Conservation (phyloP, 2,329 filamentous ascomycete genomes). For the Annulohypoxylon truncatum region DNA sequence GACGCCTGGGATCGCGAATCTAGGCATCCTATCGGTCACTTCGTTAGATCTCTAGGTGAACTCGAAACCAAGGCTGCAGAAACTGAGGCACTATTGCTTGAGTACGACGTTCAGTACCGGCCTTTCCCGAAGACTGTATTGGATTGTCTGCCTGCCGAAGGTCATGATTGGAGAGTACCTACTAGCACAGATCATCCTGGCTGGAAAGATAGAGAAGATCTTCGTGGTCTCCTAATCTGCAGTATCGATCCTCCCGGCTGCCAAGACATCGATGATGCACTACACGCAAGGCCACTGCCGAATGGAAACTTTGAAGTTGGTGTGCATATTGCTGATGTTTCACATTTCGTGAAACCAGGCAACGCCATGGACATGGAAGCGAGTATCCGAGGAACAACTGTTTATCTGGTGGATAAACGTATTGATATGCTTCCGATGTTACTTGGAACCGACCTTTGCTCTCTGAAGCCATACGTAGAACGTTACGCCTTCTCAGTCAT, state of each 20-base stretch:
- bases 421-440: constrained; percentile 99
- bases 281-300: constrained; percentile 84
- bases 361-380: constrained; percentile 98
- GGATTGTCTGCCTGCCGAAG: constrained; percentile 90
- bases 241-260: constrained; percentile 97
- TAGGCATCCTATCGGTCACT: constrained; percentile 91
- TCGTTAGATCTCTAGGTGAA: constrained; percentile 91
- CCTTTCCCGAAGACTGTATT: constrained; percentile 96
- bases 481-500: constrained; percentile 86
- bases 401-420: constrained; percentile 98
- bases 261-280: constrained; percentile 97
- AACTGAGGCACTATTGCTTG: constrained; percentile 91
- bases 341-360: constrained; percentile 96
- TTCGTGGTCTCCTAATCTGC: constrained; percentile 88
- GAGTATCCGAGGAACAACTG: constrained; percentile 92
- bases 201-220: constrained; percentile 86
- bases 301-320: constrained; percentile 97
- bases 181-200: constrained; percentile 81
- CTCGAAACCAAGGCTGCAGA: constrained; percentile 97
- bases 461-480: constrained; percentile 97
- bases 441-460: constrained; percentile 95
- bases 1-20: constrained; percentile 96
- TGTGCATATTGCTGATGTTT: constrained; percentile 99
- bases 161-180: constrained; percentile 94
- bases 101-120: constrained; percentile 97